phyloP scores from a whole-genome alignment of 2,329 filamentous ascomycete genomes.

The Venturia effusa region DNA sequence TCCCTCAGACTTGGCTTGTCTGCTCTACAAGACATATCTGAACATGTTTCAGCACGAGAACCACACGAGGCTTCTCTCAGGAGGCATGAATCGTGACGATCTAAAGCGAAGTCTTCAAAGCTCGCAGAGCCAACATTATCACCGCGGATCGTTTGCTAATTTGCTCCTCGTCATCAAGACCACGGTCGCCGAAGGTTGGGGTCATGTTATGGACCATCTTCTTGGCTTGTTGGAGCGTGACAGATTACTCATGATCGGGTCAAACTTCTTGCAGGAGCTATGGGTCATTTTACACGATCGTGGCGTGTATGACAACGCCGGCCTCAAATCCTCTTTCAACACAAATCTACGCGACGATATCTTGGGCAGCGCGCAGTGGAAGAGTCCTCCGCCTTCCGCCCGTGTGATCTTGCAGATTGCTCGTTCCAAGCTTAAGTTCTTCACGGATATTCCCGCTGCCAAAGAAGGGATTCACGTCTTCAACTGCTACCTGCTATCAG shows the following conservation, averaged over 20 bases:
- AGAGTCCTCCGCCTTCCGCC: neutral
- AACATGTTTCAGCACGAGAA: slow-evolving; percentile 9
- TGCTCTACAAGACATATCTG: slow-evolving; percentile 13
- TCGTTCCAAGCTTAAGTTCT: neutral
- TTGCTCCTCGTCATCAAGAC: neutral
- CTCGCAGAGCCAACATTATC: neutral
- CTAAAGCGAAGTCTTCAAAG: neutral
- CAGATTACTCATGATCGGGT: neutral
- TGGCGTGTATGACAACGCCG: neutral
- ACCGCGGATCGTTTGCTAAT: neutral
- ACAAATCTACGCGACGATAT: no score
- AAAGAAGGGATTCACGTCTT: neutral
- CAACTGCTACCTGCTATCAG: slow-evolving; percentile 14
- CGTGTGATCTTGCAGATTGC: slow-evolving; percentile 2
- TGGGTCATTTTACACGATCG: neutral
- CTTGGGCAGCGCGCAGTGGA: neutral
- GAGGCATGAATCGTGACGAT: neutral
- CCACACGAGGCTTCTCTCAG: slow-evolving; percentile 12
- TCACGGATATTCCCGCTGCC: neutral
- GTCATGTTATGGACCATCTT: neutral
- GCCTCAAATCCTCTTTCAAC: no score
- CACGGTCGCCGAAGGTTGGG: neutral
- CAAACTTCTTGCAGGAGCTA: neutral
- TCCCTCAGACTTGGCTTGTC: neutral
- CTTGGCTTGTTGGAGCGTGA: neutral